These are phyloP conservation scores for Gryganskiella cystojenkinii DNA, from an alignment of 192 early-diverging fungal species.

Conservation along the genomic window DNA sequence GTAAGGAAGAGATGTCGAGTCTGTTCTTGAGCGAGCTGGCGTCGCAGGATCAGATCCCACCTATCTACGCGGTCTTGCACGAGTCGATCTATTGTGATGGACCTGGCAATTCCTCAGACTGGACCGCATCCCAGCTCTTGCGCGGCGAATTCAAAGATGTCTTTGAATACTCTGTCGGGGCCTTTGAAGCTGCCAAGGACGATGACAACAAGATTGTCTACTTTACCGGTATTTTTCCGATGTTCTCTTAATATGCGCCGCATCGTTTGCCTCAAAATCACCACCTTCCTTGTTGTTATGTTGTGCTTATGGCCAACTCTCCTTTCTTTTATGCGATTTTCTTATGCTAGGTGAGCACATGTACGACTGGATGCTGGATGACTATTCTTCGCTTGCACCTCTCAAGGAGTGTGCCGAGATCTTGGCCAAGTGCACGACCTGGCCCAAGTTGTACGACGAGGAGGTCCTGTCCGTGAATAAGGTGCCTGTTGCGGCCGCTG, in stretches of 20 bases:
- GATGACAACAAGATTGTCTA: slow-evolving; percentile 61
- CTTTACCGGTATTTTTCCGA: slow-evolving; percentile 61
- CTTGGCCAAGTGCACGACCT: slow-evolving; percentile 63
- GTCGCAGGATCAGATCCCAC: slow-evolving; percentile 45
- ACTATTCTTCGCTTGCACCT: slow-evolving; percentile 68
- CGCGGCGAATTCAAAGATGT: slow-evolving; percentile 41
- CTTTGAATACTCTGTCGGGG: slow-evolving; percentile 58
- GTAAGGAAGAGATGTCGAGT: slow-evolving; percentile 42
- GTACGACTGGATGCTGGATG: slow-evolving; percentile 80
- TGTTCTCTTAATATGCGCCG: neutral
- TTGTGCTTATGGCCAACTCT: neutral
- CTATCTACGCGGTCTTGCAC: slow-evolving; percentile 73
- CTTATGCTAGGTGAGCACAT: slow-evolving; percentile 64
- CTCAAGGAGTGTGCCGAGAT: slow-evolving; percentile 67
- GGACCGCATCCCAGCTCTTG: slow-evolving; percentile 70
- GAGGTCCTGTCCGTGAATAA: slow-evolving; percentile 57
- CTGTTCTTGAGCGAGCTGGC: slow-evolving; percentile 27
- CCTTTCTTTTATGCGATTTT: neutral
- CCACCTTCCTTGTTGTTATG: neutral
- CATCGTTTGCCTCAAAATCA: neutral
- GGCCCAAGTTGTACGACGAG: slow-evolving; percentile 68
- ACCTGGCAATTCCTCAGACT: slow-evolving; percentile 59
- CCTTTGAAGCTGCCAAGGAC: slow-evolving; percentile 56
- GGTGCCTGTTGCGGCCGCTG: slow-evolving; percentile 68
- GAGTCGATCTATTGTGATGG: slow-evolving; percentile 75